Conservation (phyloP, 73 alveolate genomes). For the Tetrahymena elliotti region DNA sequence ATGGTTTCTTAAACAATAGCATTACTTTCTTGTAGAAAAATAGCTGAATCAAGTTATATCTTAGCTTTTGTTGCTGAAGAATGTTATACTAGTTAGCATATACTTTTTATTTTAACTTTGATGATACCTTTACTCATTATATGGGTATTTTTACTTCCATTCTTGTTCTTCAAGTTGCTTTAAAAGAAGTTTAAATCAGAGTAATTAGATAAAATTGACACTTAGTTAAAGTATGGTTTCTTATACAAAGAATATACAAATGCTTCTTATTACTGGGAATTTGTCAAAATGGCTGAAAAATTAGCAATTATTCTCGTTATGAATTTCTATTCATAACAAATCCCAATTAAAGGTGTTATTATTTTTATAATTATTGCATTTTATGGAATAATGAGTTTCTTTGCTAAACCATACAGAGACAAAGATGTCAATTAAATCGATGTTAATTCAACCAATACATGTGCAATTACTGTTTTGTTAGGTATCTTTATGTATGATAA, state of each 20-base stretch:
- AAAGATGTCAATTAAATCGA: not conserved
- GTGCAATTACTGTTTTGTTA: not conserved
- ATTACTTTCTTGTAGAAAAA: not conserved
- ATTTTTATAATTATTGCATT: not conserved
- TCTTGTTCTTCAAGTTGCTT: not conserved
- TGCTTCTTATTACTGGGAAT: not conserved
- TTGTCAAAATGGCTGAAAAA: not conserved
- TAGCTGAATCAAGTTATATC: not conserved
- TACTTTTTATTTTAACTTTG: not conserved
- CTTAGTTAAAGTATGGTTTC: not conserved
- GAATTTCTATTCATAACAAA: not conserved
- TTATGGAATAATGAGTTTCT: not conserved
- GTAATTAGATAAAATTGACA: not conserved
- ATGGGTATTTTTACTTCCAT: not conserved
- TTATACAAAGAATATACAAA: not conserved
- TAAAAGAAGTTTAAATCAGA: not conserved
- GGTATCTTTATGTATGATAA: not conserved
- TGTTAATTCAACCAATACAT: not conserved
- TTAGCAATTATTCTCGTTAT: not conserved
- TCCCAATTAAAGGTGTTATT: not conserved
- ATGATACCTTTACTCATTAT: not conserved
- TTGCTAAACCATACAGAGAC: not conserved
- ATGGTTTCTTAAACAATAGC: not conserved
- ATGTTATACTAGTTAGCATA: not conserved
- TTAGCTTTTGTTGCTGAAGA: not conserved